Evolutionary conservation across 176 grass and related monocot genomes (phyloP).

Genomic region (Pharus latifolius): DNA sequence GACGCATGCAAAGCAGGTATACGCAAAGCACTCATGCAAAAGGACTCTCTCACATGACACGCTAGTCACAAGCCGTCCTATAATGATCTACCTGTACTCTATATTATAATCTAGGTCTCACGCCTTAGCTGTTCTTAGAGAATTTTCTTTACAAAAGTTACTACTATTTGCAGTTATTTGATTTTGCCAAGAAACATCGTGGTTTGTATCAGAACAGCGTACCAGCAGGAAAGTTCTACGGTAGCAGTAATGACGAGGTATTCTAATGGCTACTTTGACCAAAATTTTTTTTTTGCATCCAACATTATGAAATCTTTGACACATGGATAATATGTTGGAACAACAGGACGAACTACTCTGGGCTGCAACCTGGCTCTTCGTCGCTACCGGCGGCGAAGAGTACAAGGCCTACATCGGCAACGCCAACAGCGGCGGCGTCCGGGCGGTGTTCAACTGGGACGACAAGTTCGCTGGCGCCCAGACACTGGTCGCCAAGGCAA

Average conservation of each 20-base stretch:
- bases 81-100: background rate
- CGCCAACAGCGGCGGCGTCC: slow-evolving; percentile 25
- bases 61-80: too few relatives aligned
- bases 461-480: slow-evolving; percentile 73
- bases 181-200: slow-evolving; percentile 52
- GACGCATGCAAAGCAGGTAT: slow-evolving; percentile 51
- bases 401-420: slow-evolving; percentile 33
- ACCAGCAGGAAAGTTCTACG: slow-evolving; percentile 29
- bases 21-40: background rate
- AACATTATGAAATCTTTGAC: background rate
- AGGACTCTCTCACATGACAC: background rate
- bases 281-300: background rate
- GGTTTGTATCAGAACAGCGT: slow-evolving; percentile 65
- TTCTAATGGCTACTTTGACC: background rate
- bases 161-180: slow-evolving; percentile 38
- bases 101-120: too few relatives aligned
- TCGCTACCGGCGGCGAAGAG: slow-evolving; percentile 30
- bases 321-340: background rate
- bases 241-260: slow-evolving; percentile 67
- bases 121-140: too few relatives aligned
- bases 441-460: slow-evolving; percentile 37
- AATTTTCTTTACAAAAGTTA: background rate
- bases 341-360: slow-evolving; percentile 73
- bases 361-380: slow-evolving; percentile 63
- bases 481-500: slow-evolving; percentile 59